Evolutionary conservation across 2,329 filamentous ascomycete species (phyloP), one percentile per base, ranked within the genome.

Genomic region (Madurella fahalii): DNA sequence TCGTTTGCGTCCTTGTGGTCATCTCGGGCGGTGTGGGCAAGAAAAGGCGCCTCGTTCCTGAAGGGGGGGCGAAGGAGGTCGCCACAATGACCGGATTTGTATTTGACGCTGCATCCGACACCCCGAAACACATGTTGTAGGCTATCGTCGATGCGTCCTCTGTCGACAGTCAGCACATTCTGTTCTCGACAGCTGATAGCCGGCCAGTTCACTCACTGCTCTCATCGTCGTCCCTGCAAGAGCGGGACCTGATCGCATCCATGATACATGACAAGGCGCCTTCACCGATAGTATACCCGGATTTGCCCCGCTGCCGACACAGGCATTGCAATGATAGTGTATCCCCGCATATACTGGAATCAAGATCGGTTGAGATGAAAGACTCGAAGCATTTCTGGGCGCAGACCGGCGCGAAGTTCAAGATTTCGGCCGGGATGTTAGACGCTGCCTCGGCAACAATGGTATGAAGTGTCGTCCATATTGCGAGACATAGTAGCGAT

Each of bases 231-330:
- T 73, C 71, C 4, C 72, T 67, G 67, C 87, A 91, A 13, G 69
- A 71, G 2, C 77, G 77, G 43, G 76, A 63, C 37, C 69, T 68
- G 53, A 66, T 70, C 64, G 81, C 78, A 8, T 80, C 80, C 9
- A 80, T 73, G 34, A 88, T 77, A 67, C 87, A 91, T 64, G 85
- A 80, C 58, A 89, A 70, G 4, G 83, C 85, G 11, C 79, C 86
- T 70, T 90, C 87, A n/a, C 85, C 86, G 46, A 90, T 64, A 1
- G 87, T 90, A 62, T 84, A 86, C 9, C 83, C 85, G 31, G 79
- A 79, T 12, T 68, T 70, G 9, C 85, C 85, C 34, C 74, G 74
- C 54, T 77, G 75, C 39, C 77, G 77, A 67, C 87, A 91, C 7
- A 90, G 74, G 61, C 85, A 89, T 63, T 76, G 71, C 61, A 89